Base-by-base conservation (phyloP, 805 yeast species). In the Kuraishia ogatae region DNA sequence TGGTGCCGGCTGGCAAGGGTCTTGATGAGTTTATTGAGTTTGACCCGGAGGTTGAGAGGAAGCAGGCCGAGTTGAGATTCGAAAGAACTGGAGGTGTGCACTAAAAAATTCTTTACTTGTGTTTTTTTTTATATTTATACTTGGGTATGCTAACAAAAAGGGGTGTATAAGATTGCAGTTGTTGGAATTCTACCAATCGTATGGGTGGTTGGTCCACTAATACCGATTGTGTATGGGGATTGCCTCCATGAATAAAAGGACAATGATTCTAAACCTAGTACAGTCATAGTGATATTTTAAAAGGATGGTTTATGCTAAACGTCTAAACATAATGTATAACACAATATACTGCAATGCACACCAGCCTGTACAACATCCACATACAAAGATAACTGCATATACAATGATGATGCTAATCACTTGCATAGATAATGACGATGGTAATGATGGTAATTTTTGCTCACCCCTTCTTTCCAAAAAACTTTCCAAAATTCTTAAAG, bases 1-100 rank as follows among this genome's bases (percentile, higher is more conserved):
- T 94, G 96, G 98, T 94, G 54, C 96, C 99, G 54, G 96, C 84
- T 58, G 99, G 98, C 64, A 89, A 88, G 71, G 97, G 88, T 60
- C 79, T 94, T 65, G 93, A 94, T 66, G 98, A 94, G 72, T 92
- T 93, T 69, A 87, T 94, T 61, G 79, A 80, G 51, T 94, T 85
- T 72, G 97, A 93, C 69, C 84, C 90, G 50, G 87, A 81, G 62
- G 86, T 84, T 55, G 97, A 90, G 75, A 76, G 74, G 65, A 81
- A 84, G 71, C 87, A 86, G 70, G 78, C 74, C 46, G 82, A 77
- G 65, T 74, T 86, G 65, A 84, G 96, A 76, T 72, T 67, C 54
- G 73, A 86, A 71, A 85, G 93, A 77, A 88, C 94, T 20, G 77
- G 79, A 50, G 93, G 93, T 62, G 75, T 79, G 69, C 82, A 86